Base-by-base conservation (phyloP, 164 flowering plant genomes). In the Magnolia changhungtana region DNA sequence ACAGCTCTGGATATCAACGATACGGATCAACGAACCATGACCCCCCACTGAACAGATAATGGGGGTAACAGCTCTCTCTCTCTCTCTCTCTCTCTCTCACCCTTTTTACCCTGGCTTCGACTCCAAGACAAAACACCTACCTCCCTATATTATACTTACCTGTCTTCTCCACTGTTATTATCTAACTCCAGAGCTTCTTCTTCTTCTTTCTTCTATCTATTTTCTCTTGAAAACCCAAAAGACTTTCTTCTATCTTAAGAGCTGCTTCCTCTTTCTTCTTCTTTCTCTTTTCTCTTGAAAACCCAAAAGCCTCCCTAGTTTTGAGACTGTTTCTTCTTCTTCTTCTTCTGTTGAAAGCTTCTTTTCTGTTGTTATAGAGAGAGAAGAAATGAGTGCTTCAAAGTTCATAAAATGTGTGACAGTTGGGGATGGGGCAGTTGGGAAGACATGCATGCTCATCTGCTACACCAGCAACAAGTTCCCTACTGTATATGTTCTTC, bases 401-500 rank as follows among this genome's bases (percentile, higher is more conserved):
- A 94, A 89, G 90, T 95, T 93, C 91, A 93, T 95, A 23, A 95
- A 95, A 86, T 95, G 98, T 90, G 98, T 95, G 0, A 93, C 98
- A 3, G 98, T 95, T 29, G 98, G 98, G 75, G 98, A 95, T 90
- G 98, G 98, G 75, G 98, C 98, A 80, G 97, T 95, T 77, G 97
- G 98, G 52, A 92, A 92, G 76, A 92, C 97, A 50, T 95, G 97
- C 85, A 90, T 95, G 98, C 97, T 93, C 86, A 95, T 95, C 71
- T 95, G 96, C 76, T 95, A 95, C 83, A 95, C 98, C 64, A 93
- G 96, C 79, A 93, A 95, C 97, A 95, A 92, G 88, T 95, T 95
- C 78, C 98, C 98, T 0, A 90, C 95, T 82, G 98, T 94, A 80
- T 55, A 86, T 91, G 16, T 8, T 16, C 61, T 72, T 63, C 16